Evolutionary conservation across 169 alveolate genomes (phyloP).

Genomic region (Sarcocystis neurona): DNA sequence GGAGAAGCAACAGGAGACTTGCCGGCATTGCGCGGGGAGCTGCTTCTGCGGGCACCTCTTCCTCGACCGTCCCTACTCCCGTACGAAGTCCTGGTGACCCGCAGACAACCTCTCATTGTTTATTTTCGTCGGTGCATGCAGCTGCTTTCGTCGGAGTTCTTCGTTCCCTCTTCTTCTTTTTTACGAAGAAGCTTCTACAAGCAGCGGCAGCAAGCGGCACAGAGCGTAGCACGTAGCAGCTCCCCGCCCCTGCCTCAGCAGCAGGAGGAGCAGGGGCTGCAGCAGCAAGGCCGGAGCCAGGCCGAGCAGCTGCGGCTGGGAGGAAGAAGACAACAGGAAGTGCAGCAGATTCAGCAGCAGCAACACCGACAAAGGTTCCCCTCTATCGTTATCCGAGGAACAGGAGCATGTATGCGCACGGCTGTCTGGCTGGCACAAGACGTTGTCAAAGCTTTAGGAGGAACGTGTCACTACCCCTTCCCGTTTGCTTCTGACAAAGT

Average conservation of each 20-base stretch:
- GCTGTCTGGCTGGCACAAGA: slow-evolving; percentile 59
- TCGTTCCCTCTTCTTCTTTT: too few species aligned
- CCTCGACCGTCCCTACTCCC: slow-evolving; percentile 60
- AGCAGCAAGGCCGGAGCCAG: neutral
- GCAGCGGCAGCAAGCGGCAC: neutral
- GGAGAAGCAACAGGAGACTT: too few species aligned
- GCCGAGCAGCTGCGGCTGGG: neutral
- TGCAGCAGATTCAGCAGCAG: too few species aligned
- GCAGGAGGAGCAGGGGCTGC: too few species aligned
- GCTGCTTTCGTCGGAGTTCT: slow-evolving; percentile 28
- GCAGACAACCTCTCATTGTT: slow-evolving; percentile 54
- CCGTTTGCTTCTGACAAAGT: too few species aligned
- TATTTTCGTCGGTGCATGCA: slow-evolving; percentile 48
- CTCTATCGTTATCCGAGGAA: slow-evolving; percentile 32
- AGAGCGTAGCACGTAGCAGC: too few species aligned
- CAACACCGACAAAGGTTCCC: slow-evolving; percentile 37
- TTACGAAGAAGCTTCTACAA: too few species aligned
- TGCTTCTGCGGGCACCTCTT: slow-evolving; percentile 18
- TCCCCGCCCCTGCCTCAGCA: too few species aligned
- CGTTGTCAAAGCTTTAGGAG: slow-evolving; percentile 54
- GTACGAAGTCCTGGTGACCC: slow-evolving; percentile 50
- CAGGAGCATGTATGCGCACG: slow-evolving; percentile 59
- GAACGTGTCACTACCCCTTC: too few species aligned
- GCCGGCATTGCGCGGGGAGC: too few species aligned
- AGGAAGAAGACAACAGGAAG: too few species aligned